These are phyloP conservation scores for Geotrichum europaeum DNA, from an alignment of 1,139 yeast genomes.

Conservation along the genomic window DNA sequence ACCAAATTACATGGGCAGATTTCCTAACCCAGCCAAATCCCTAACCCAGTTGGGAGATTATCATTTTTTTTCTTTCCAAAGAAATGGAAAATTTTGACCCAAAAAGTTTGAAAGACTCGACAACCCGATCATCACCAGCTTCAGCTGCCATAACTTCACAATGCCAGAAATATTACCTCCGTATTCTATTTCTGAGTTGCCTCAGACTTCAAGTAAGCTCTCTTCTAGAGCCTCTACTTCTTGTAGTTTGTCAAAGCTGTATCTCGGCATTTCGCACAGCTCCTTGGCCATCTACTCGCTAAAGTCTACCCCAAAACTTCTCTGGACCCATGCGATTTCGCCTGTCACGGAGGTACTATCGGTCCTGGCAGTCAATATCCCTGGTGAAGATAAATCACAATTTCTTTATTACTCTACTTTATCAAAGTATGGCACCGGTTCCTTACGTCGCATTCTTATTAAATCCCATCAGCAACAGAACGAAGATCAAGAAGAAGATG, in stretches of 20 bases:
- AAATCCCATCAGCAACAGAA: conserved; percentile 17
- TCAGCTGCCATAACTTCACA: background rate
- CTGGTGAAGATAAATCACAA: conserved; percentile 5
- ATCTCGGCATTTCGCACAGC: conserved; percentile 72
- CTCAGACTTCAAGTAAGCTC: conserved; percentile 25
- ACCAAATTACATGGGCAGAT: background rate
- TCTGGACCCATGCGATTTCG: conserved; percentile 67
- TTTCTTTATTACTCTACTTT: conserved; percentile 14
- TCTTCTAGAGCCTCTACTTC: conserved; percentile 18
- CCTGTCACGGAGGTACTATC: conserved; percentile 49
- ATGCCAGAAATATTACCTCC: conserved; percentile 35
- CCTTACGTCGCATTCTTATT: conserved; percentile 10
- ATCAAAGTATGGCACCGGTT: conserved; percentile 13
- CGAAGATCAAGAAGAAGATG: conserved; percentile 16
- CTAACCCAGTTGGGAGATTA: conserved; percentile 11
- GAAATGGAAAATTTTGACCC: conserved; percentile 3
- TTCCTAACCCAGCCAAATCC: conserved; percentile 6
- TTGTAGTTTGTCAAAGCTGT: conserved; percentile 19
- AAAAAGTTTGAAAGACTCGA: background rate
- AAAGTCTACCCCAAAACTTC: conserved; percentile 73
- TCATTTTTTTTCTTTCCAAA: background rate
- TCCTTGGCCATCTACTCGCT: conserved; percentile 65
- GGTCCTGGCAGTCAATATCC: conserved; percentile 22
- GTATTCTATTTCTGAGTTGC: conserved; percentile 30
- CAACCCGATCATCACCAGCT: background rate